Conservation (phyloP, 2,329 filamentous ascomycete genomes). For the Colletotrichum lentis region DNA sequence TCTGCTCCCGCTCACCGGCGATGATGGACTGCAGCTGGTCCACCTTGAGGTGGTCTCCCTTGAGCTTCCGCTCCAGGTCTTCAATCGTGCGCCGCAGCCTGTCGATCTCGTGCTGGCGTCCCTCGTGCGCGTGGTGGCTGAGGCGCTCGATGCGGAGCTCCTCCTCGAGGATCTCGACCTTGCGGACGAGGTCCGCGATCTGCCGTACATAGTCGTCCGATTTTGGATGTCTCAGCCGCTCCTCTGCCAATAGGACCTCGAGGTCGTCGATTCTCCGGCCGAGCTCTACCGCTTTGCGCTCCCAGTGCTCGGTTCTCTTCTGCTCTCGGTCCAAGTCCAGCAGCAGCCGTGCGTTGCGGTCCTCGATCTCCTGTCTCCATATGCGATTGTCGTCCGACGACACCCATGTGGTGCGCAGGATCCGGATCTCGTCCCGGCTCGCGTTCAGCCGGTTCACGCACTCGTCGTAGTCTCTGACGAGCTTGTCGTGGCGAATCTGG, state of each 20-base stretch:
- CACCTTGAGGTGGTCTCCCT: constrained; percentile 19
- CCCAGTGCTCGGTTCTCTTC: constrained; percentile 97
- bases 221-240: constrained; percentile 19
- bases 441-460: constrained; percentile 13
- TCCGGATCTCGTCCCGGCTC: constrained; percentile 21
- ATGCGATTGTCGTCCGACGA: constrained; percentile 27
- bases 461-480: constrained; percentile 26
- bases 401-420: constrained; percentile 23
- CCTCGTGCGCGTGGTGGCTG: constrained; percentile 20
- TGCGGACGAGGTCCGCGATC: constrained; percentile 29
- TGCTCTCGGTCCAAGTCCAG: constrained; percentile 93
- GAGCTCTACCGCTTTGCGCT: constrained; percentile 68
- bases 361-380: constrained; percentile 29
- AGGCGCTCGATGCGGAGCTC: constrained; percentile 27
- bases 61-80: constrained; percentile 30
- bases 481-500: constrained; percentile 25
- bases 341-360: constrained; percentile 18
- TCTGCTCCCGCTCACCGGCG: constrained; percentile 25
- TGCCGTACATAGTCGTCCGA: constrained; percentile 25
- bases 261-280: constrained; percentile 24
- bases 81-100: constrained; percentile 21
- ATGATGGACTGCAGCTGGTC: constrained; percentile 29
- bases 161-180: constrained; percentile 31
- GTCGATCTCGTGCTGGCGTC: constrained; percentile 25
- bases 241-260: constrained; percentile 25